phyloP scores from a whole-genome alignment of 306 rosid genomes.

The Lotus japonicus region DNA sequence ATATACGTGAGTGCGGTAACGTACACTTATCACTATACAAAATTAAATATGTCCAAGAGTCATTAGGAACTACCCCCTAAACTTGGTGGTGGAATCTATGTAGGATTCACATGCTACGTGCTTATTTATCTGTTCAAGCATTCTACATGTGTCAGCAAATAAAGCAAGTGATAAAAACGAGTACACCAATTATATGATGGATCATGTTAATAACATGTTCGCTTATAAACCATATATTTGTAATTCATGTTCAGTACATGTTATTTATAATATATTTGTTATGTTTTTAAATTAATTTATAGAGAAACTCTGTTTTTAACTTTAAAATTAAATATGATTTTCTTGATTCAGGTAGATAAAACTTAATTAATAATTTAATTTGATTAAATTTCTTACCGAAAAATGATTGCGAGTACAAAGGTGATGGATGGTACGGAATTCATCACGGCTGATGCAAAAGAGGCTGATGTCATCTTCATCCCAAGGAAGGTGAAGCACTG shows the following conservation, averaged over 20 bases:
- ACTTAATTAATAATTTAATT: neutral
- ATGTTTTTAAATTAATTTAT: too few species aligned
- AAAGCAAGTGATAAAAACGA: too few species aligned
- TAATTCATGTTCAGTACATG: too few species aligned
- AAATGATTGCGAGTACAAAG: constrained; percentile 30
- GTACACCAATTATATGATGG: too few species aligned
- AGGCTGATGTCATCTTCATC: constrained; percentile 32
- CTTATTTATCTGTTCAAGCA: neutral
- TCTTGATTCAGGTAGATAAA: too few species aligned
- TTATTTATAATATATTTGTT: too few species aligned
- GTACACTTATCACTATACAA: neutral
- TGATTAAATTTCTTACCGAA: constrained; percentile 10
- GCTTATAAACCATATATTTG: too few species aligned
- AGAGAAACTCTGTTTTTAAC: too few species aligned
- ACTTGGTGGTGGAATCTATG: constrained; percentile 13
- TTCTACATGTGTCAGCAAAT: neutral
- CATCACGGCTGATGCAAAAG: constrained; percentile 36
- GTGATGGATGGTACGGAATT: constrained; percentile 34
- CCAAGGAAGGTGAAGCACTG: constrained; percentile 32
- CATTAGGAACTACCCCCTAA: neutral
- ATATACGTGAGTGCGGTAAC: constrained; percentile 4
- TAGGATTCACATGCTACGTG: constrained; percentile 21
- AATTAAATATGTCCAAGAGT: neutral
- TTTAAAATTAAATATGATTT: too few species aligned
- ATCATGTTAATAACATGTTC: too few species aligned